Evolutionary conservation across 1,284 basidiomycete species (phyloP), one percentile per base, ranked within the genome.

Genomic region (Cystobasidium slooffiae): DNA sequence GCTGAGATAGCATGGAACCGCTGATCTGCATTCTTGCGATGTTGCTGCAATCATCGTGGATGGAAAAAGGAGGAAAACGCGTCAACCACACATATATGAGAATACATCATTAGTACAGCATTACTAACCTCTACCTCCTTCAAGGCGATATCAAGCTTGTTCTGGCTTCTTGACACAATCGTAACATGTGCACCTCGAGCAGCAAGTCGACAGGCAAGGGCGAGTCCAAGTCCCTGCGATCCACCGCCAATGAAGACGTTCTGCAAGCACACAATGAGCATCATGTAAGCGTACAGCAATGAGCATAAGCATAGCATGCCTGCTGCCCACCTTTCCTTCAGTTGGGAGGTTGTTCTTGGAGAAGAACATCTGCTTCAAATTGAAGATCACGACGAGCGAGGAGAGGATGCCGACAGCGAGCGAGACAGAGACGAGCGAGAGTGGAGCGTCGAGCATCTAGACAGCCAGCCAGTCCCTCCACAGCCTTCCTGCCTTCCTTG

Each of bases 141-240:
- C 12, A 90, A 77, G 0, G 91, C 91, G 18, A 81, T 83, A 65
- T 86, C 82, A 39, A 93, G 84, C 76, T 88, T 89, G 56, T 83
- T 82, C 76, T 88, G 84, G 77, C 89, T 87, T 37, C 92, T 85
- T 53, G 92, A 91, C 44, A 93, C 89, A 75, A 95, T 90, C 1
- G 90, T 90, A 3, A 95, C 89, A 80, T 92, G 85, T 0, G 92
- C 91, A 1, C 93, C 93, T 68, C 85, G 85, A 76, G 85, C 83
- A n/a, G 88, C 87, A 12, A 94, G 85, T 51, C 89, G 84, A 51
- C 87, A 84, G 0, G 92, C 90, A 0, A 94, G 84, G 0, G 88
- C 86, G 14, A 92, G 85, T 8, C 93, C 93, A 1, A 93, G 86
- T 0, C 93, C 93, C 24, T 88, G 86, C 9, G 89, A 91, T 0